Percentiles rank a stretch among this genome's conserved stretches.
Conservation (phyloP, 768 basidiomycete species). For the Hydnomerulius pinastri region DNA sequence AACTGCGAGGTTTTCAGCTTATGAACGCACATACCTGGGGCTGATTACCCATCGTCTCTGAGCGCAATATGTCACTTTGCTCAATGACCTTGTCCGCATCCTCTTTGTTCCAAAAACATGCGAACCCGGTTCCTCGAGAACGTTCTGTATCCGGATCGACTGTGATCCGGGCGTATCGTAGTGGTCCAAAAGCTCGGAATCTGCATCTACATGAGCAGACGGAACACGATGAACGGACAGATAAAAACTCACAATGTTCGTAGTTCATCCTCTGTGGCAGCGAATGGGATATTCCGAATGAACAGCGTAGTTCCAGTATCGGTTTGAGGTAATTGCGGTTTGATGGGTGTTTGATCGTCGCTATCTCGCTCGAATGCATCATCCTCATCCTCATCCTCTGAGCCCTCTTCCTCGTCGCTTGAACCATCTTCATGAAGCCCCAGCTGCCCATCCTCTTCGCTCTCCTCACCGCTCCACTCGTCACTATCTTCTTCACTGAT, state of each 20-base stretch:
- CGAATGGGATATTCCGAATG: constrained; percentile 90
- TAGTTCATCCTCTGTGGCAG: constrained; percentile 91
- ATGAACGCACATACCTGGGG: constrained; percentile 29
- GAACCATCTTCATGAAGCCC: constrained; percentile 44
- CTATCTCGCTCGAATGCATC: constrained; percentile 13
- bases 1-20: background rate
- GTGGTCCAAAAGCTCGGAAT: constrained; percentile 88
- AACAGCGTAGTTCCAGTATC: constrained; percentile 92
- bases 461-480: constrained; percentile 21
- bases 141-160: constrained; percentile 81
- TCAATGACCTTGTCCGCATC: constrained; percentile 85
- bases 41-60: constrained; percentile 59
- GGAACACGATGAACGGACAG: background rate
- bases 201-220: constrained; percentile 40
- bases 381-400: constrained; percentile 27
- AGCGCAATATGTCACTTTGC: constrained; percentile 72
- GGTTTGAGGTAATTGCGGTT: constrained; percentile 76
- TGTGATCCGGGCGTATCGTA: constrained; percentile 92
- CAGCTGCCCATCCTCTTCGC: constrained; percentile 41
- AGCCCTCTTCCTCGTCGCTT: constrained; percentile 31
- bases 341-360: constrained; percentile 46
- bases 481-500: constrained; percentile 30
- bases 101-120: constrained; percentile 93
- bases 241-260: constrained; percentile 64
- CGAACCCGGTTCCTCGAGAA: constrained; percentile 94